Evolutionary conservation across 1,139 yeast genomes (phyloP).

Genomic region (Kazachstania sp.): DNA sequence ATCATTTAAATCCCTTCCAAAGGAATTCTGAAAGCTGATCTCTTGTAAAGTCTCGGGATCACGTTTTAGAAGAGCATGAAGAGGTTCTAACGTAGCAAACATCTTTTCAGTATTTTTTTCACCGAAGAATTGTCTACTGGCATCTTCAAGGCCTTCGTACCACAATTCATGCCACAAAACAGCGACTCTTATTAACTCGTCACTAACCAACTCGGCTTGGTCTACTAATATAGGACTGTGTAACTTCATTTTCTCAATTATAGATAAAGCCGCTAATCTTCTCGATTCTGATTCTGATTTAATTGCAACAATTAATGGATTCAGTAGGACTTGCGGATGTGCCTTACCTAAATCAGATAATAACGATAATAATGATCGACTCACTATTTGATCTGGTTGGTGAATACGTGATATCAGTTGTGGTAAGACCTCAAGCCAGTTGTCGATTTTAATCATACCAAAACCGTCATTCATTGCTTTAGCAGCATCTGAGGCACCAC

Average conservation of each 20-base stretch:
- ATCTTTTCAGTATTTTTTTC: slow-evolving; percentile 92
- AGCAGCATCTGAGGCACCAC: slow-evolving; percentile 86
- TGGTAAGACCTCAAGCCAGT: slow-evolving; percentile 92
- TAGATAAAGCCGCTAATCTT: slow-evolving; percentile 83
- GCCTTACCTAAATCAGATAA: slow-evolving; percentile 85
- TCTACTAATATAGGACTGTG: slow-evolving; percentile 80
- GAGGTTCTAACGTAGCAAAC: slow-evolving; percentile 85
- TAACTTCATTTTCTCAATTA: slow-evolving; percentile 83
- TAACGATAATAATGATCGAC: slow-evolving; percentile 68
- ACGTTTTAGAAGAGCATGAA: slow-evolving; percentile 70
- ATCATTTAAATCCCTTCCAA: slow-evolving; percentile 85
- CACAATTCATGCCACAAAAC: slow-evolving; percentile 97
- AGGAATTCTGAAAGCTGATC: slow-evolving; percentile 83
- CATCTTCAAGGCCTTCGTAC: slow-evolving; percentile 97
- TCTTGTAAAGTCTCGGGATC: slow-evolving; percentile 94
- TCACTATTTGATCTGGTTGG: slow-evolving; percentile 82
- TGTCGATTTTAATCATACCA: slow-evolving; percentile 79
- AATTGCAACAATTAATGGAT: slow-evolving; percentile 91
- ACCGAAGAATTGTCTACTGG: slow-evolving; percentile 86
- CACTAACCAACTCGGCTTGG: slow-evolving; percentile 90
- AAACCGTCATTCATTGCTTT: slow-evolving; percentile 88
- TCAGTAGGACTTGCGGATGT: slow-evolving; percentile 94
- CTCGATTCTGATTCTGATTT: slow-evolving; percentile 86
- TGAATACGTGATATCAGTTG: slow-evolving; percentile 94
- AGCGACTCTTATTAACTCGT: slow-evolving; percentile 86